Base-by-base conservation (phyloP, 148 eudicot genomes). In the Cornus florida region DNA sequence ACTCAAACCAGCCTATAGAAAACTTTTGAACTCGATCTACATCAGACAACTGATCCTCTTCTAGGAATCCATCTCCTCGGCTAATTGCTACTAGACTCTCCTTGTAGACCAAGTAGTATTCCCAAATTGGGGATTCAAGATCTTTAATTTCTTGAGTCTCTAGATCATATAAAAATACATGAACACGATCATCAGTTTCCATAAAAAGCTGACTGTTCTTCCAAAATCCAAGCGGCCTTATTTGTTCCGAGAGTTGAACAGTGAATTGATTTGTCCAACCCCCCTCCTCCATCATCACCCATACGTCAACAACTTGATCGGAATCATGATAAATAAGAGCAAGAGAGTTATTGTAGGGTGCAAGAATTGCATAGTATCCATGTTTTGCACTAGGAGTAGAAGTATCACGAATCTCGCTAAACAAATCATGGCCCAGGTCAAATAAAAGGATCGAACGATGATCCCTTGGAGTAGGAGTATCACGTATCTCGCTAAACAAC, bases 221-320 rank as follows among this genome's bases (percentile, higher is more conserved):
- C 71, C 71, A 69, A 69, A 69, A 35, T 41, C 22, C 71, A n/a
- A 33, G 71, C 17, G 31, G 71, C 6, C 8, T 2, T 28, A 2
- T 3, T 5, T 5, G 13, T 13, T 12, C 7, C 10, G 46, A 41
- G 33, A 69, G 71, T 69, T n/a, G 41, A 33, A 69, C 20, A 69
- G 12, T 33, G 19, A 33, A 33, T 2, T 17, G 41, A 31, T 33
- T 69, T 39, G 33, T 16, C 71, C 46, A 69, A 69, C 3, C 3
- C 6, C 71, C 28, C 28, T 28, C 71, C 71, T 69, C 71, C 71
- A 31, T 22, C 71, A 69, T 69, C 71, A 69, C 71, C 71, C 71
- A 69, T 4, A 28, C 0, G 43, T 69, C 28, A 28, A 28, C 46
- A 33, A 35, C 2, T 19, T 10, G 41, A 33, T 7, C 19, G 2